Evolutionary conservation across 2,329 filamentous ascomycete species (phyloP).

Genomic region (Beauveria sp.): DNA sequence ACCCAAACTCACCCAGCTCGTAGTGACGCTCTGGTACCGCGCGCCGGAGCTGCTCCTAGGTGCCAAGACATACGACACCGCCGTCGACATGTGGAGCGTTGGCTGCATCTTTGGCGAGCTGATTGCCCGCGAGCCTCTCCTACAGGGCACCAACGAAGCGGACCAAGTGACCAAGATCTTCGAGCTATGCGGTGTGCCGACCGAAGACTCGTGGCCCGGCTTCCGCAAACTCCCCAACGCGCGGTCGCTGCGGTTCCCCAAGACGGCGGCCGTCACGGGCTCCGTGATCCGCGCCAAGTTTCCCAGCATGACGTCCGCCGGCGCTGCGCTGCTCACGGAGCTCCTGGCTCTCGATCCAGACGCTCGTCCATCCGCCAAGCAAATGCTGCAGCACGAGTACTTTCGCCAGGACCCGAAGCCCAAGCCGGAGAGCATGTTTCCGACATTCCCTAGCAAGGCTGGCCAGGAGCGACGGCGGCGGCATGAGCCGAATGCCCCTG

Average conservation of each 20-base stretch:
- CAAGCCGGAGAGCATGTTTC: slow-evolving; percentile 88
- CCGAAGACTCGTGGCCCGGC: slow-evolving; percentile 72
- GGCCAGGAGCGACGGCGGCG: slow-evolving; percentile 76
- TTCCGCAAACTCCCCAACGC: slow-evolving; percentile 87
- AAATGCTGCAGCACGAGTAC: slow-evolving; percentile 74
- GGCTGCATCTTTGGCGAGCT: slow-evolving; percentile 95
- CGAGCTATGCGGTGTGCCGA: slow-evolving; percentile 78
- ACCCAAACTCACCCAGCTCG: slow-evolving; percentile 76
- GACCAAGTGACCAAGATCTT: slow-evolving; percentile 86
- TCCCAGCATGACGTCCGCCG: slow-evolving; percentile 70
- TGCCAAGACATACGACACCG: slow-evolving; percentile 61
- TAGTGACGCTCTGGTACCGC: slow-evolving; percentile 96
- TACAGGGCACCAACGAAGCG: slow-evolving; percentile 88
- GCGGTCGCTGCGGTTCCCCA: slow-evolving; percentile 64
- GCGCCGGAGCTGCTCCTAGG: slow-evolving; percentile 86
- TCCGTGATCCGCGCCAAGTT: slow-evolving; percentile 69
- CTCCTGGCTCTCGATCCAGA: slow-evolving; percentile 71
- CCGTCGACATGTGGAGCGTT: slow-evolving; percentile 91
- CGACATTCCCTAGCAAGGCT: slow-evolving; percentile 92
- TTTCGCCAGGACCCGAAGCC: slow-evolving; percentile 85
- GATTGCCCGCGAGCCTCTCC: slow-evolving; percentile 69
- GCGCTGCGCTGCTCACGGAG: slow-evolving; percentile 58
- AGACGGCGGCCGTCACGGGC: slow-evolving; percentile 30
- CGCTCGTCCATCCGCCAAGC: slow-evolving; percentile 59
- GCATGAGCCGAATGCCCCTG: slow-evolving; percentile 72